phyloP scores from a whole-genome alignment of 1,139 yeast genomes.

The Zygosaccharomyces sapae region DNA sequence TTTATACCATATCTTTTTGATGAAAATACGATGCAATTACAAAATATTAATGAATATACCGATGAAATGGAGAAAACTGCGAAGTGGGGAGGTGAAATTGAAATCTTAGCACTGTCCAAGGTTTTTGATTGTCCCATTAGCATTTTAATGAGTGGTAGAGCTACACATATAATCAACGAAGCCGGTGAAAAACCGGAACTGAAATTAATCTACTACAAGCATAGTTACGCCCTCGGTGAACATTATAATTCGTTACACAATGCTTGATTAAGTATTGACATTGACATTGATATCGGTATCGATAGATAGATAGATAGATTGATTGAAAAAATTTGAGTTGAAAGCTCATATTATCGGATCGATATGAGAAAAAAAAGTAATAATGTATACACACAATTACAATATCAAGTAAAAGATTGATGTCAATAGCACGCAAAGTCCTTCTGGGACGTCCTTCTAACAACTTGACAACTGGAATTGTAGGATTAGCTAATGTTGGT shows the following conservation, averaged over 20 bases:
- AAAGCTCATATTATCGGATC: not conserved
- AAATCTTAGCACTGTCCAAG: conserved; percentile 72
- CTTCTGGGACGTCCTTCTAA: conserved; percentile 30
- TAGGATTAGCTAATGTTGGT: conserved; percentile 75
- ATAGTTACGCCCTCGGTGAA: conserved; percentile 85
- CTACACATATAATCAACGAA: conserved; percentile 58
- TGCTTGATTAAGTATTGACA: conserved; percentile 13
- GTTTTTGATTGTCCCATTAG: conserved; percentile 67
- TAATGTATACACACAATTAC: conserved; percentile 3
- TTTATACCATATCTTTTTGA: conserved; percentile 81
- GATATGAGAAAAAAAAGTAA: conserved; percentile 1
- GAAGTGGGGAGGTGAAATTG: conserved; percentile 97
- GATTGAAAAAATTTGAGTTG: not conserved
- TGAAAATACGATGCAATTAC: conserved; percentile 58
- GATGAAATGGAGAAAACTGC: conserved; percentile 65
- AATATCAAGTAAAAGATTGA: not conserved
- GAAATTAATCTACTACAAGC: conserved; percentile 75
- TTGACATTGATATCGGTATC: not conserved
- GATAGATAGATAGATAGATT: not conserved
- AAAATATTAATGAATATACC: conserved; percentile 65
- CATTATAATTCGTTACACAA: conserved; percentile 85
- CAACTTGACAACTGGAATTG: conserved; percentile 46
- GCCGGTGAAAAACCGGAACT: conserved; percentile 49
- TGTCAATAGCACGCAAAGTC: conserved; percentile 11
- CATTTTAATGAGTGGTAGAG: conserved; percentile 71